Conservation (phyloP, 305 asterid genomes). For the Plantago lanceolata region DNA sequence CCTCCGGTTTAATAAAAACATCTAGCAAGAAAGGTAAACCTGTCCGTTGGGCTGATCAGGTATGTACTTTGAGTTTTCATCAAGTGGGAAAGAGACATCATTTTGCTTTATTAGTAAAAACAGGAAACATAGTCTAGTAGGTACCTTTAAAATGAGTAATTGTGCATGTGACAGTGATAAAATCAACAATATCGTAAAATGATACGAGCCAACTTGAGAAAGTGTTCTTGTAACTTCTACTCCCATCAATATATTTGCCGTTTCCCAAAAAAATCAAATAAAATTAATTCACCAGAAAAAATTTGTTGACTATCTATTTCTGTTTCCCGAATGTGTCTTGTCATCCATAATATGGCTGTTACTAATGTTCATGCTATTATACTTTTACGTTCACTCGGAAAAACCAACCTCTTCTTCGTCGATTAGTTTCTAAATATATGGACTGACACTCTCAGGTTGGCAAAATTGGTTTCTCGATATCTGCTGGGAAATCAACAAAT, state of each 20-base stretch:
- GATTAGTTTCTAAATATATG: slow-evolving; percentile 4
- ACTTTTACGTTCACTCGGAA: background rate
- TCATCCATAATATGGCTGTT: background rate
- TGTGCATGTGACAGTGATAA: background rate
- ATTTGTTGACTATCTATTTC: too few species aligned
- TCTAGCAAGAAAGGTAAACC: slow-evolving; percentile 83
- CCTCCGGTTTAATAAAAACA: slow-evolving; percentile 49
- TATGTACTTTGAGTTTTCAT: slow-evolving; percentile 32
- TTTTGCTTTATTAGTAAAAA: slow-evolving; percentile 7
- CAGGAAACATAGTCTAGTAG: background rate
- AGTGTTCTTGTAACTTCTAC: too few species aligned
- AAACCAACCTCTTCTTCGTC: background rate
- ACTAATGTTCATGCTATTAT: background rate
- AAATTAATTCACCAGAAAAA: too few species aligned
- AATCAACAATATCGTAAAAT: too few species aligned
- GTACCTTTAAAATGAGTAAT: background rate
- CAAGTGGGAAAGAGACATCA: background rate
- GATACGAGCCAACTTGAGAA: too few species aligned
- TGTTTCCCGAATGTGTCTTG: too few species aligned
- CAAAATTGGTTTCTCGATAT: slow-evolving; percentile 72
- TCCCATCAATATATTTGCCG: too few species aligned
- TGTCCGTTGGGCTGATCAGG: slow-evolving; percentile 96
- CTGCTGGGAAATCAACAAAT: slow-evolving; percentile 48
- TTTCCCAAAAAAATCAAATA: too few species aligned
- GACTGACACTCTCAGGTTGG: slow-evolving; percentile 45